Evolutionary conservation across 352 stramenopile species (phyloP), one percentile per base, ranked within the genome.

Genomic region (Pythium vanterpoolii): DNA sequence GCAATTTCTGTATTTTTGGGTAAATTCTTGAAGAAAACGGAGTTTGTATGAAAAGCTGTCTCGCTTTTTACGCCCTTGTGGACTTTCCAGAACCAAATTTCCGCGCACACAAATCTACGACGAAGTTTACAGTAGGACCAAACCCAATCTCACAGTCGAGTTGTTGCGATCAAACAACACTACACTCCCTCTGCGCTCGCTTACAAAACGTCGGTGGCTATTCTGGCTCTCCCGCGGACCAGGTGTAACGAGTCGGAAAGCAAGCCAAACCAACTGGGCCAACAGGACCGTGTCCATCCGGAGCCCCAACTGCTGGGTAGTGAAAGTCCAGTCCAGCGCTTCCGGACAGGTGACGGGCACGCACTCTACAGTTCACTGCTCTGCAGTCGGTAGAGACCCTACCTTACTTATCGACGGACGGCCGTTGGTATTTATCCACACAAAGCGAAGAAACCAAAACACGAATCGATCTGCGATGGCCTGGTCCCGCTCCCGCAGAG

Each of bases 341-440:
- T 56, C 33, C 38, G 24, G 47, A 42, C 55, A 56, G 45, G 56
- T 56, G 57, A 46, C 19, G 5, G 24, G 38, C 34, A 52, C 50
- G 21, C 60, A 67, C 60, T 67, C 60, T 56, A 62, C 51, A 30
- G 59, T 68, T 54, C 40, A 30, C 52, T 38, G 54, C 59, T 60
- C 50, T 60, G 61, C 38, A 63, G 61, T 39, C 62, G 56, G 54
- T 33, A 51, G 50, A 30, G 23, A 23, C 24, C 38, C 51, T 30
- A 14, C 33, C 16, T 38, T 14, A 68, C 53, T 68, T 68, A 68
- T 44, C 61, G 50, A 42, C 58, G 43, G 36, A 33, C 45, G 19
- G 13, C 42, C 47, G 53, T 63, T 63, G 61, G 61, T 68, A 68
- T 50, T 68, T 68, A 68, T 40, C 38, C 34, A 38, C 56, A 27